Base-by-base conservation (phyloP, 345 rosid genomes). In the Salix brachista region DNA sequence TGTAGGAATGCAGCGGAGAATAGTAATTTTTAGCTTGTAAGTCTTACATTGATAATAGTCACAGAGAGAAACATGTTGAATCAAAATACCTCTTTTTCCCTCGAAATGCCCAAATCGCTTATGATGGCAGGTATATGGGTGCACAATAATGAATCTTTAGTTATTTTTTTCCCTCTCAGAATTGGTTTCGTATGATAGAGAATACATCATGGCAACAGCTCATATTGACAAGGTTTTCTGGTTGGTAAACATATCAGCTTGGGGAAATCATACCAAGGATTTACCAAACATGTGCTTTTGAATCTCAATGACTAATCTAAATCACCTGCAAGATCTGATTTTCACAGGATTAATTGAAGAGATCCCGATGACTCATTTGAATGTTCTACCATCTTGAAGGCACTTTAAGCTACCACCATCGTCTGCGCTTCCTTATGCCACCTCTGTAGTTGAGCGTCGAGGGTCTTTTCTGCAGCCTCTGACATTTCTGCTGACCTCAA, bases 401-500 rank as follows among this genome's bases (percentile, higher is more conserved):
- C 6, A 58, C 64, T 58, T 58, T 23, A 58, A 58, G 13, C 28
- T 58, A 9, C 16, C 28, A 23, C 68, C 3, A 7, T 32, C 32
- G 39, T 65, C 9, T 30, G 68, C 70, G 18, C 48, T 10, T 69
- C 46, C n/a, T 87, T 86, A 26, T 89, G 91, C 90, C 91, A 81
- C 78, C 76, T 91, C n/a, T 6, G 69, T 72, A 96, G 94, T 75
- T 96, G 97, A 34, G 75, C 86, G 69, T 92, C 90, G 8, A 96
- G 85, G 48, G 80, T 84, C 23, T 37, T 84, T 81, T 89, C 86
- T 5, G 96, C 98, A 0, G 94, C 88, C 75, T 89, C 91, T 7
- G 98, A 92, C 70, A 77, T 79, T 65, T 90, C 89, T 18, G 92
- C 91, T 34, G 95, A 87, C 81, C 82, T 91, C 81, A 91, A 73